Percentiles rank a stretch among this genome's conserved stretches.
Evolutionary conservation across 805 yeast genomes (phyloP).

Genomic region (Ogataea henricii): DNA sequence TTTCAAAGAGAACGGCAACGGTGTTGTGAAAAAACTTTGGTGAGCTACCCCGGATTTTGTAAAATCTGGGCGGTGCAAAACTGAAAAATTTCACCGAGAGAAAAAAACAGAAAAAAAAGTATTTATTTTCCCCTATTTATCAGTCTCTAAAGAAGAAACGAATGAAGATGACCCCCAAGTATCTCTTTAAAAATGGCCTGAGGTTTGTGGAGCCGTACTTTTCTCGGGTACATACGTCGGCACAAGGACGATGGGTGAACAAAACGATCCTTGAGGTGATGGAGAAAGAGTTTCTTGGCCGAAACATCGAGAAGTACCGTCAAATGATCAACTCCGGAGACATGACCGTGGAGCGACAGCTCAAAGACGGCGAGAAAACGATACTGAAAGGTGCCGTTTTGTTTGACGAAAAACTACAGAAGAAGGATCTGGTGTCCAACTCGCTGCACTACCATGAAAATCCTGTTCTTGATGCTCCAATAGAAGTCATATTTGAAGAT

Average conservation of each 20-base stretch:
- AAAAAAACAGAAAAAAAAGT: not conserved
- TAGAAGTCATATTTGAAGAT: slow-evolving; percentile 39
- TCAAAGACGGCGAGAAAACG: not conserved
- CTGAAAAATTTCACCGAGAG: not conserved
- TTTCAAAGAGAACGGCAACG: slow-evolving; percentile 30
- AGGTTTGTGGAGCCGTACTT: slow-evolving; percentile 21
- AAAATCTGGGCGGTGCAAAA: slow-evolving; percentile 9
- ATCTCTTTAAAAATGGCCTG: slow-evolving; percentile 13
- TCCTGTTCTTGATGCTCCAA: slow-evolving; percentile 31
- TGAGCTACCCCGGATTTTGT: slow-evolving; percentile 14
- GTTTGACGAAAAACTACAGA: slow-evolving; percentile 14
- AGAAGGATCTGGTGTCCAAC: slow-evolving; percentile 30
- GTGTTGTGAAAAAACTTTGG: slow-evolving; percentile 34
- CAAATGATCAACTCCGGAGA: slow-evolving; percentile 16
- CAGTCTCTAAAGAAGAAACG: not conserved
- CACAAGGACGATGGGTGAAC: slow-evolving; percentile 13
- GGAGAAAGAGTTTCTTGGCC: slow-evolving; percentile 19
- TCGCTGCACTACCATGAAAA: slow-evolving; percentile 50
- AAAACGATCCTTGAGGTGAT: slow-evolving; percentile 19
- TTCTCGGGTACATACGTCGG: slow-evolving; percentile 15
- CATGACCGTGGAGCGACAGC: slow-evolving; percentile 14
- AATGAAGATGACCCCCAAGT: slow-evolving; percentile 5
- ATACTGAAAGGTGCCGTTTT: slow-evolving; percentile 14
- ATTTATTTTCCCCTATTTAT: not conserved
- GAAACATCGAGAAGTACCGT: slow-evolving; percentile 13